Percentiles rank a stretch among this genome's conserved stretches.
Conservation (phyloP, 371 early-diverging fungal genomes). For the Mortierella sp. region DNA sequence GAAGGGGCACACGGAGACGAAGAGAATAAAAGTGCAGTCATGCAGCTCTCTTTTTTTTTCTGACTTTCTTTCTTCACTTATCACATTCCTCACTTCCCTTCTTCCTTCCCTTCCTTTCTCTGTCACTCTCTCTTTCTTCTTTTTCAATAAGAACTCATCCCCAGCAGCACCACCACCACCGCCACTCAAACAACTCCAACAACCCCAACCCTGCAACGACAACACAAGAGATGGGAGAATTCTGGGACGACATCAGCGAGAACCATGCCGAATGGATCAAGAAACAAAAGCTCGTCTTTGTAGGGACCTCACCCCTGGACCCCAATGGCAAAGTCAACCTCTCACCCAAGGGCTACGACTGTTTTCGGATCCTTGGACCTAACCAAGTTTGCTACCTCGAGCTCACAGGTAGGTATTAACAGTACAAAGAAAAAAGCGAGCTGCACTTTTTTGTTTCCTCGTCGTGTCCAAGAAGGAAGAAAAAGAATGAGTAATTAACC, state of each 20-base stretch:
- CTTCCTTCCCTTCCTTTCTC: too few species aligned
- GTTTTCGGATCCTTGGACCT: conserved; percentile 53
- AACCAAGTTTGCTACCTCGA: conserved; percentile 62
- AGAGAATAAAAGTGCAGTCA: neutral
- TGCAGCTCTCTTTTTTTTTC: neutral
- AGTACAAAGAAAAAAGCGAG: neutral
- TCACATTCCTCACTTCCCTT: neutral
- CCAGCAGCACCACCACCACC: neutral
- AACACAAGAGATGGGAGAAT: conserved; percentile 55
- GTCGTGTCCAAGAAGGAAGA: neutral
- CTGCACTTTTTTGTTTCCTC: neutral
- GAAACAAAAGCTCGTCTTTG: conserved; percentile 64
- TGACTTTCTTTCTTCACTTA: neutral
- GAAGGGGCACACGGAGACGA: neutral
- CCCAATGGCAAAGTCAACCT: conserved; percentile 61
- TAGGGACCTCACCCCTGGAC: conserved; percentile 61
- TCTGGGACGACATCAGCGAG: conserved; percentile 51
- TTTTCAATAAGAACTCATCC: too few species aligned
- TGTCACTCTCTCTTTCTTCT: neutral
- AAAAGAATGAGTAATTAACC: neutral
- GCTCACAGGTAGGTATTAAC: conserved; percentile 51
- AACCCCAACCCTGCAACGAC: neutral
- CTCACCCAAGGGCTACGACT: conserved; percentile 66
- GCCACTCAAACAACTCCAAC: neutral
- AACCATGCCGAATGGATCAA: conserved; percentile 58